Percentiles rank a stretch among this genome's conserved stretches.
These are phyloP conservation scores for Botrytis pseudocinerea DNA, from an alignment of 2,329 filamentous ascomycete genomes.

Conservation along the genomic window DNA sequence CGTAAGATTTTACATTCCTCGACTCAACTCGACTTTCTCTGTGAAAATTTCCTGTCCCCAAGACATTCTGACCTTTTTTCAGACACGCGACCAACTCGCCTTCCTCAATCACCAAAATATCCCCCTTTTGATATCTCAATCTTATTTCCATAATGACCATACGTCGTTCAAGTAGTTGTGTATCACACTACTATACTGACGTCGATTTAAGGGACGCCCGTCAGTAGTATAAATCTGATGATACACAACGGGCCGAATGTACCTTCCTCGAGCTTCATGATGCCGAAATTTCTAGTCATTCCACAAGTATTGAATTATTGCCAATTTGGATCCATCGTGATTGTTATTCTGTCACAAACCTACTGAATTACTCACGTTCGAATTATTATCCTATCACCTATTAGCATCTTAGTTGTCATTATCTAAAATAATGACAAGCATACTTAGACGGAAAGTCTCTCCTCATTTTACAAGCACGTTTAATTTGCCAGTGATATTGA, in stretches of 20 bases:
- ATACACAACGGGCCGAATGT: constrained; percentile 15
- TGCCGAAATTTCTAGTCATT: constrained; percentile 11
- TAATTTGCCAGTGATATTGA: neutral
- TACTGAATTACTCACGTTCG: constrained; percentile 15
- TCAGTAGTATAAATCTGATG: constrained; percentile 12
- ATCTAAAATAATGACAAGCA: constrained; percentile 12
- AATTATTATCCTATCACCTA: constrained; percentile 12
- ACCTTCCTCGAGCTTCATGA: constrained; percentile 8
- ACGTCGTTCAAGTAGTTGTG: neutral
- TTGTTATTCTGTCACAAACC: neutral
- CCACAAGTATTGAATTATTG: constrained; percentile 3
- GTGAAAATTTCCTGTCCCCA: neutral
- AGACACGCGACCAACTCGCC: constrained; percentile 10
- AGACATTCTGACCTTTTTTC: constrained; percentile 7
- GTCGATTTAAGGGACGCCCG: neutral
- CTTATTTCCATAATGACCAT: neutral
- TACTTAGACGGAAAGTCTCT: neutral
- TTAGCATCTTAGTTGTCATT: neutral
- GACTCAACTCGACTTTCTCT: neutral
- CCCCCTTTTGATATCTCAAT: neutral
- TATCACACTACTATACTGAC: neutral
- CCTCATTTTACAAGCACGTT: neutral
- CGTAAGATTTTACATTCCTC: constrained; percentile 1
- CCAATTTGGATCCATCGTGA: neutral
- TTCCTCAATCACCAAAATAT: neutral